Conservation (phyloP, 306 rosid species). For the Abrus precatorius region DNA sequence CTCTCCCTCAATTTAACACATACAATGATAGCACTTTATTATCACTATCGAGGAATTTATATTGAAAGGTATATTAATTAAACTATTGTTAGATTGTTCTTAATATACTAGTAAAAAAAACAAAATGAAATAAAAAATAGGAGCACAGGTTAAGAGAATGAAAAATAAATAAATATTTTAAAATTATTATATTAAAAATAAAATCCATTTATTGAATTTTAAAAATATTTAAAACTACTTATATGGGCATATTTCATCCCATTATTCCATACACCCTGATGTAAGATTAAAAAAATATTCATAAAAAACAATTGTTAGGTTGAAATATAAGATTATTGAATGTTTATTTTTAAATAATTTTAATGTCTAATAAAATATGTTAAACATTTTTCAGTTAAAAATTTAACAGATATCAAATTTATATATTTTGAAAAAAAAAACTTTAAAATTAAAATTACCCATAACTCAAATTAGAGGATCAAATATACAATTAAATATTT, state of each 20-base stretch:
- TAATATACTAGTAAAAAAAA: neutral
- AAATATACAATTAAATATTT: too few species aligned
- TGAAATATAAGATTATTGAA: neutral
- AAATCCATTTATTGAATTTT: neutral
- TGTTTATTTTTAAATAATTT: neutral
- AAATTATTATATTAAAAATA: too few species aligned
- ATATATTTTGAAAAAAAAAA: too few species aligned
- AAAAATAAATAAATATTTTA: too few species aligned
- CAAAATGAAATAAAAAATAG: neutral
- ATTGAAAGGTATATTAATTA: neutral
- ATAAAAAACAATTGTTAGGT: too few species aligned
- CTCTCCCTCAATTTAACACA: neutral
- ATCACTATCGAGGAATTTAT: constrained; percentile 40
- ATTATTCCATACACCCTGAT: neutral
- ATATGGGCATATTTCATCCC: neutral
- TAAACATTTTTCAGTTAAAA: neutral
- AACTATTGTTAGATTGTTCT: neutral
- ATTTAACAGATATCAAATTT: too few species aligned
- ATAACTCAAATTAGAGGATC: too few species aligned
- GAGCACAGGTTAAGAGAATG: neutral
- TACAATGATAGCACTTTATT: constrained; percentile 15
- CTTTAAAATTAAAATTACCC: too few species aligned
- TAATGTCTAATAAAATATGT: neutral
- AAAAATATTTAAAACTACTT: neutral
- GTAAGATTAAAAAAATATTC: too few species aligned